These are phyloP conservation scores for Camellia sinensis DNA, from an alignment of 148 eudicot species.

Conservation along the genomic window DNA sequence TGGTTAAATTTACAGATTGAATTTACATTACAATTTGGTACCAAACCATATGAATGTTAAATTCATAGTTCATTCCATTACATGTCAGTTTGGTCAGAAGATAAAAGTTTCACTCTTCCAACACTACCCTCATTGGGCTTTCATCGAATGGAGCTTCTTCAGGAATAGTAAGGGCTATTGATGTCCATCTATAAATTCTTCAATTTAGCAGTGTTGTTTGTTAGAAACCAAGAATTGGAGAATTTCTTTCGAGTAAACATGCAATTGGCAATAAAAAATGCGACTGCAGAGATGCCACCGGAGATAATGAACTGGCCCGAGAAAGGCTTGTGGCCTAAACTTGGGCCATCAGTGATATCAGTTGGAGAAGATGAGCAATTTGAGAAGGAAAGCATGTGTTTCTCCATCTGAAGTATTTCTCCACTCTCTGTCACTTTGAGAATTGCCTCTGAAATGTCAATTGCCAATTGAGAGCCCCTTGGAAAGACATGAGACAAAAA, in stretches of 20 bases:
- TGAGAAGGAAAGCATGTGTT: slow-evolving; percentile 19
- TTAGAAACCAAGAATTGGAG: background rate
- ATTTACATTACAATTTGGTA: too few relatives aligned
- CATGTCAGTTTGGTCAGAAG: background rate
- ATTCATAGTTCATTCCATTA: background rate
- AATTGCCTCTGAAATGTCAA: slow-evolving; percentile 26
- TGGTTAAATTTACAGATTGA: too few relatives aligned
- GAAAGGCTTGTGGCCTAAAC: slow-evolving; percentile 17
- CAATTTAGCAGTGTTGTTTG: background rate
- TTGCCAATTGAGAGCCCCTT: slow-evolving; percentile 22
- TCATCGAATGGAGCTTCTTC: background rate
- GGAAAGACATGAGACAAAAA: slow-evolving; percentile 17
- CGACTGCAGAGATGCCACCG: slow-evolving; percentile 18
- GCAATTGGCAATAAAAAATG: slow-evolving; percentile 1
- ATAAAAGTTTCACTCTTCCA: background rate
- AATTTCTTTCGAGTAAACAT: background rate
- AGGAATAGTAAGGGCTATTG: background rate
- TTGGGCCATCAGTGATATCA: background rate
- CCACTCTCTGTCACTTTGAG: slow-evolving; percentile 22
- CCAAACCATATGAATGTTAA: too few relatives aligned
- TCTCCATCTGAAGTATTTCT: slow-evolving; percentile 21
- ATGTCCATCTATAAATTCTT: too few relatives aligned
- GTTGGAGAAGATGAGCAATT: slow-evolving; percentile 13
- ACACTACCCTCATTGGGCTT: background rate
- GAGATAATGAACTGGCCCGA: slow-evolving; percentile 13